Conservation (phyloP, 305 asterid genomes). For the Salvia sclarea region DNA sequence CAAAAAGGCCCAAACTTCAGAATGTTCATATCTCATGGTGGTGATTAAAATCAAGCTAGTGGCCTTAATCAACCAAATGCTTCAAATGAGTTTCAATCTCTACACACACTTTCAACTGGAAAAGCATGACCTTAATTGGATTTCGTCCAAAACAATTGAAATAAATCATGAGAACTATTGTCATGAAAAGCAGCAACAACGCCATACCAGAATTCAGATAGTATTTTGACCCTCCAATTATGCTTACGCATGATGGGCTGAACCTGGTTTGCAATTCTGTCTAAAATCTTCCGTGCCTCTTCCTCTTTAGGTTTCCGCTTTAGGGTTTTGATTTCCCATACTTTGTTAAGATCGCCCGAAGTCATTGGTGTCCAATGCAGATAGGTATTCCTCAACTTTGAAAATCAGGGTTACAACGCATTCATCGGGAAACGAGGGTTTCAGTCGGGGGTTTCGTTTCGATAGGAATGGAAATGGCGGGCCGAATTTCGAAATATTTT, state of each 20-base stretch:
- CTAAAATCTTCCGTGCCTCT: conserved; percentile 70
- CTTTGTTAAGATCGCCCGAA: conserved; percentile 65
- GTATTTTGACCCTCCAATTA: conserved; percentile 87
- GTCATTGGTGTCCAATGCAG: conserved; percentile 43
- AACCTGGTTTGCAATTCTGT: conserved; percentile 78
- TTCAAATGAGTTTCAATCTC: background rate
- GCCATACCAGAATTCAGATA: conserved; percentile 81
- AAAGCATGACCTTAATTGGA: background rate
- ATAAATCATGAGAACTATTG: background rate
- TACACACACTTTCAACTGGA: background rate
- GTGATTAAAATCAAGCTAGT: background rate
- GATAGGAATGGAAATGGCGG: conserved; percentile 27
- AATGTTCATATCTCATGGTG: background rate
- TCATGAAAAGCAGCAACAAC: background rate
- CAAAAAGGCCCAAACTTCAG: conserved; percentile 2
- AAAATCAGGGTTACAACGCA: background rate
- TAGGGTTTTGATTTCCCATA: conserved; percentile 83
- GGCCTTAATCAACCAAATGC: conserved; percentile 4
- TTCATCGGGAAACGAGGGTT: conserved; percentile 8
- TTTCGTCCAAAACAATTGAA: background rate
- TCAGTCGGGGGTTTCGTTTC: background rate
- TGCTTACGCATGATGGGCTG: conserved; percentile 94
- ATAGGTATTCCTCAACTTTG: background rate
- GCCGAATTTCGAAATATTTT: conserved; percentile 26
- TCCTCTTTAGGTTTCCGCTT: conserved; percentile 72